Evolutionary conservation across 1,139 yeast species (phyloP), one percentile per base, ranked within the genome.

Genomic region (Nakaseomyces uthaithaninus): DNA sequence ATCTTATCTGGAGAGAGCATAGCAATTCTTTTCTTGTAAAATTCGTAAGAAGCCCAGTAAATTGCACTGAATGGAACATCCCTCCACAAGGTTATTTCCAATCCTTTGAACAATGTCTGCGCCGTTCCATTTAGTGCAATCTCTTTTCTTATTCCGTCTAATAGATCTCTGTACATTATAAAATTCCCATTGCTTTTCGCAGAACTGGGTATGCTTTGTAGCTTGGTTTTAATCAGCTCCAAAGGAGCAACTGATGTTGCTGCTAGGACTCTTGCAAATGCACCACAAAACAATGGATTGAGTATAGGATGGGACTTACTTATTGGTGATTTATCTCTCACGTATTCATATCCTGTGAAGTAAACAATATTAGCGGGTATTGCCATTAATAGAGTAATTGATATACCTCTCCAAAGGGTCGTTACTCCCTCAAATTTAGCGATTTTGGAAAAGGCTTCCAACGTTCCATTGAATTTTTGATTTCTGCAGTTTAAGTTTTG

Each of bases 21-120:
- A 39, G 55, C 44, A 18, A 56, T 40, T 10, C 41, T 45, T 18
- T 47, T 48, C 46, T 64, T 67, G 38, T 57, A 61, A 44, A 67
- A 60, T 55, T 85, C 95, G 57, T 85, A 85, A 5, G 85, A 74
- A 4, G 87, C 75, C 99, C 99, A 91, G 62, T 91, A 91, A 3
- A 91, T 78, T 1, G 94, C 96, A 42, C 94, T 82, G 59, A 91
- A 91, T 2, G 99, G 99, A 0, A 89, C 97, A 59, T 91, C 99
- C 61, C 99, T 71, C 95, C 95, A 89, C 18, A 91, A 68, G 0
- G 98, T 91, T 38, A 91, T 71, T 34, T 82, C 77, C 26, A 93
- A 66, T 0, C 99, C 99, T 42, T 80, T 79, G 70, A 87, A 91
- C 12, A 91, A 61, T 0, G 89, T 72, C 1, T 65, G 58, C 2